These are phyloP conservation scores for Talinum fruticosum DNA, from an alignment of 148 eudicot genomes.

Conservation along the genomic window DNA sequence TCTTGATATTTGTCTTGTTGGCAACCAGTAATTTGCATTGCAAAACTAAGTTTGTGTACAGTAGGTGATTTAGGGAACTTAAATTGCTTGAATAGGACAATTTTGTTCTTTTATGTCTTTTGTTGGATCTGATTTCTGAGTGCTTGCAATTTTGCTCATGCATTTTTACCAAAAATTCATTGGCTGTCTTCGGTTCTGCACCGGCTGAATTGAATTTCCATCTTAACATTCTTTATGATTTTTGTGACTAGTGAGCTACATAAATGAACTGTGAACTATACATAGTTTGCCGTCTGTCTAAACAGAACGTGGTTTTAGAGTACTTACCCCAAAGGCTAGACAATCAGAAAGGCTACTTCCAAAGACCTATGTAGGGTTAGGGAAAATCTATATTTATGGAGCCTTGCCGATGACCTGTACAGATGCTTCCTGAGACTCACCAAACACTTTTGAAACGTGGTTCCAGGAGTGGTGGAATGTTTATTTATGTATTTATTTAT, in stretches of 20 bases:
- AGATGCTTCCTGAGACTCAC: too few relatives aligned
- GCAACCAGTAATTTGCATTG: not conserved
- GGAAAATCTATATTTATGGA: not conserved
- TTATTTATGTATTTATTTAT: too few relatives aligned
- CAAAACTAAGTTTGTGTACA: not conserved
- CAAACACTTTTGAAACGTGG: too few relatives aligned
- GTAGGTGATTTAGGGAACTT: not conserved
- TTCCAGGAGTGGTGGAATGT: too few relatives aligned
- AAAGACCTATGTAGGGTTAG: not conserved
- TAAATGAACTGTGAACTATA: too few relatives aligned
- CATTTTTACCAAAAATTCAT: too few relatives aligned
- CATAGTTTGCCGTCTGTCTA: too few relatives aligned
- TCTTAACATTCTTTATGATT: constrained; percentile 7
- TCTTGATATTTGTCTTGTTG: not conserved
- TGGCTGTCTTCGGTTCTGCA: too few relatives aligned
- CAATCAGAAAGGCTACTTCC: not conserved
- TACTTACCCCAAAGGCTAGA: not conserved
- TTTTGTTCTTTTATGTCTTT: not conserved
- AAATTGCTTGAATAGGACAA: not conserved
- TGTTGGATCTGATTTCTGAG: not conserved
- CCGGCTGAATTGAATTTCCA: too few relatives aligned
- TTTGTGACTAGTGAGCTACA: too few relatives aligned
- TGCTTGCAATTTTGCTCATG: not conserved
- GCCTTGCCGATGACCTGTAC: not conserved
- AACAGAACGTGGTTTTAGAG: not conserved